phyloP scores from a whole-genome alignment of 2,329 filamentous ascomycete genomes.

The Anthostomella pinea region DNA sequence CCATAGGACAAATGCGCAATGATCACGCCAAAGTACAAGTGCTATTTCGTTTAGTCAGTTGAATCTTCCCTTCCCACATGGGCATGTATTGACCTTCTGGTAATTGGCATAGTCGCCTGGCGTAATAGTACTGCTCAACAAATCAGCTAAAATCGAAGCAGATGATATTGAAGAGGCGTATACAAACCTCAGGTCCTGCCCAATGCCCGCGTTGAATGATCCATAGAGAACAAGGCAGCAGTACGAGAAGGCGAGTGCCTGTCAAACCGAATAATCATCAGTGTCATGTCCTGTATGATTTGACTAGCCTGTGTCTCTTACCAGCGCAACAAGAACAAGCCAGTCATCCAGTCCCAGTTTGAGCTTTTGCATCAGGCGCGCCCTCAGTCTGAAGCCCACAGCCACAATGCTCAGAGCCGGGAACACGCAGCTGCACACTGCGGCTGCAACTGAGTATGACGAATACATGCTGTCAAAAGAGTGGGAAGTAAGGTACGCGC shows the following conservation, averaged over 20 bases:
- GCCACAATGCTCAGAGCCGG: slow-evolving; percentile 1
- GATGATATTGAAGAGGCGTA: background rate
- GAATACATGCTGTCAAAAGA: slow-evolving; percentile 3
- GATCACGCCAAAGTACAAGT: slow-evolving; percentile 5
- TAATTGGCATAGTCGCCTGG: slow-evolving; percentile 2
- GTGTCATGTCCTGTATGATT: background rate
- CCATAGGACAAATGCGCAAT: slow-evolving; percentile 5
- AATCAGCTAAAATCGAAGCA: slow-evolving; percentile 2
- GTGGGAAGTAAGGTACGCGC: slow-evolving; percentile 3
- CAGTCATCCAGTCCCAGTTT: slow-evolving; percentile 3
- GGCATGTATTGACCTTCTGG: slow-evolving; percentile 4
- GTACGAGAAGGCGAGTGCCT: slow-evolving; percentile 4
- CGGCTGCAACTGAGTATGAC: slow-evolving; percentile 3
- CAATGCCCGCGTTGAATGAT: slow-evolving; percentile 3
- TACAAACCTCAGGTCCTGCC: slow-evolving; percentile 3
- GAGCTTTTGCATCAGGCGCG: slow-evolving; percentile 3
- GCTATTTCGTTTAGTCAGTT: slow-evolving; percentile 3
- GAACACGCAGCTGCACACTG: slow-evolving; percentile 2
- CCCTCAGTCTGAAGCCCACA: slow-evolving; percentile 2
- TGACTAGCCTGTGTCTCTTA: background rate
- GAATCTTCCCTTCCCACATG: background rate
- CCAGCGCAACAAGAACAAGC: slow-evolving; percentile 4
- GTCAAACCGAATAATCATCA: background rate
- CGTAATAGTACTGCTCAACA: slow-evolving; percentile 2
- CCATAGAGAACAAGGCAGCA: slow-evolving; percentile 5